Evolutionary conservation across 2,329 filamentous ascomycete species (phyloP).

Genomic region (Amylocarpus encephaloides): DNA sequence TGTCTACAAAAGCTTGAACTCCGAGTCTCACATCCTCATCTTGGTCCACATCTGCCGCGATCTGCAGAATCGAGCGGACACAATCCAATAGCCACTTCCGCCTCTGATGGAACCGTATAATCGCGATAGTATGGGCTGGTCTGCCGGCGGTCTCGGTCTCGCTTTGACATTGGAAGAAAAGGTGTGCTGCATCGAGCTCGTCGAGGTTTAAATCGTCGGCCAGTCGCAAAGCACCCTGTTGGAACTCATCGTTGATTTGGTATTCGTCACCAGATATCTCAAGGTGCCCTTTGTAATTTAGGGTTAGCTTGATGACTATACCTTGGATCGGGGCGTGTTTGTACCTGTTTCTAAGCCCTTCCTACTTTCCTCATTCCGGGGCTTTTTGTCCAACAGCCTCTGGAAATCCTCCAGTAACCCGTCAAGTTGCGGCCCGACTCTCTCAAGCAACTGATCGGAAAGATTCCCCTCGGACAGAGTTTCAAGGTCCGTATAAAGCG

Average conservation of each 20-base stretch:
- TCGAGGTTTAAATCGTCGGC: slow-evolving; percentile 87
- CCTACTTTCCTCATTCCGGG: slow-evolving; percentile 70
- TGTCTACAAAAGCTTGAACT: slow-evolving; percentile 49
- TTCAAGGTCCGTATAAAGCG: slow-evolving; percentile 78
- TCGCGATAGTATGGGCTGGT: slow-evolving; percentile 67
- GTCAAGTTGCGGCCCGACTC: slow-evolving; percentile 60
- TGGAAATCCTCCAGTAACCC: slow-evolving; percentile 60
- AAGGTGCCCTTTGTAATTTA: slow-evolving; percentile 59
- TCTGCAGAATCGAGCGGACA: slow-evolving; percentile 70
- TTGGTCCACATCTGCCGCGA: slow-evolving; percentile 33
- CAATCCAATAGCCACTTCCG: slow-evolving; percentile 79
- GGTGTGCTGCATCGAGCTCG: slow-evolving; percentile 73
- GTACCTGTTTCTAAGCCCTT: slow-evolving; percentile 62
- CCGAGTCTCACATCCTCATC: slow-evolving; percentile 40
- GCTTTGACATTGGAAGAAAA: slow-evolving; percentile 67
- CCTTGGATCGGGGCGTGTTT: slow-evolving; percentile 15
- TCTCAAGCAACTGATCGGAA: slow-evolving; percentile 54
- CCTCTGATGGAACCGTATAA: slow-evolving; percentile 83
- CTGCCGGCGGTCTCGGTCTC: slow-evolving; percentile 65
- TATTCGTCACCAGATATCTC: slow-evolving; percentile 68
- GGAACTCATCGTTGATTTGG: slow-evolving; percentile 78
- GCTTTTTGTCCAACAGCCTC: slow-evolving; percentile 66
- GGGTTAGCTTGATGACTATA: slow-evolving; percentile 15
- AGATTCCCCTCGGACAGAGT: slow-evolving; percentile 67
- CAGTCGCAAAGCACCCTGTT: slow-evolving; percentile 72